phyloP scores from a whole-genome alignment of 2,329 filamentous ascomycete species.

The Verticillium isaacii region DNA sequence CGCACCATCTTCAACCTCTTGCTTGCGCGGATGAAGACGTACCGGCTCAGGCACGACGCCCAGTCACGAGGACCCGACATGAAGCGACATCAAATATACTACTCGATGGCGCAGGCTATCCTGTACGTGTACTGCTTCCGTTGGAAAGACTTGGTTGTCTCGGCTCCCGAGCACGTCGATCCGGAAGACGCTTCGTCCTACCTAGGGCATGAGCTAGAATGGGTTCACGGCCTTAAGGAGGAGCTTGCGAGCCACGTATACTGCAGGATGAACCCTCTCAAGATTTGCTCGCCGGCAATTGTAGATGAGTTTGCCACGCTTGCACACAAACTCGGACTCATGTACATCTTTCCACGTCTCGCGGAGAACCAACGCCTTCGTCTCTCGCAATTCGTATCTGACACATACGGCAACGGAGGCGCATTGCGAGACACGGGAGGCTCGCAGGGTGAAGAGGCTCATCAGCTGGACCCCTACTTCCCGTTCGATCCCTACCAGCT shows the following conservation, averaged over 20 bases:
- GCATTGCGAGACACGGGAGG: slow-evolving; percentile 48
- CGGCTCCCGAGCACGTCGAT: slow-evolving; percentile 55
- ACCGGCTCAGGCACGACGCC: slow-evolving; percentile 68
- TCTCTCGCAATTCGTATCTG: slow-evolving; percentile 63
- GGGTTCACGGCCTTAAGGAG: slow-evolving; percentile 71
- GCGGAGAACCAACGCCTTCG: slow-evolving; percentile 90
- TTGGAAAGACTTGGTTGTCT: slow-evolving; percentile 81
- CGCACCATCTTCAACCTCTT: slow-evolving; percentile 78
- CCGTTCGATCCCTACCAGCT: slow-evolving; percentile 96
- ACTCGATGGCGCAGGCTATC: slow-evolving; percentile 81
- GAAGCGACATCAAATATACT: slow-evolving; percentile 78
- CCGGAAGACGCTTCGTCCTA: slow-evolving; percentile 57
- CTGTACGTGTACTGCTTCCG: slow-evolving; percentile 97
- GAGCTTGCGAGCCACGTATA: slow-evolving; percentile 74
- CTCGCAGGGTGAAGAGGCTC: slow-evolving; percentile 66
- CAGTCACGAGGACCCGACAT: slow-evolving; percentile 80
- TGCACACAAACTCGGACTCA: slow-evolving; percentile 76
- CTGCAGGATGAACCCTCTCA: slow-evolving; percentile 87
- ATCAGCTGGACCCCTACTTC: slow-evolving; percentile 91
- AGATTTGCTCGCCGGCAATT: slow-evolving; percentile 87
- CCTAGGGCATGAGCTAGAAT: slow-evolving; percentile 68
- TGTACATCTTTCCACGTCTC: slow-evolving; percentile 84
- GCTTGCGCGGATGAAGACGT: slow-evolving; percentile 68
- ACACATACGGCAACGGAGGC: slow-evolving; percentile 50
- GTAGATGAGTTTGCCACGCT: slow-evolving; percentile 89